Evolutionary conservation across 148 eudicot species (phyloP), one percentile per base, ranked within the genome.

Genomic region (Heliamphora exappendiculata): DNA sequence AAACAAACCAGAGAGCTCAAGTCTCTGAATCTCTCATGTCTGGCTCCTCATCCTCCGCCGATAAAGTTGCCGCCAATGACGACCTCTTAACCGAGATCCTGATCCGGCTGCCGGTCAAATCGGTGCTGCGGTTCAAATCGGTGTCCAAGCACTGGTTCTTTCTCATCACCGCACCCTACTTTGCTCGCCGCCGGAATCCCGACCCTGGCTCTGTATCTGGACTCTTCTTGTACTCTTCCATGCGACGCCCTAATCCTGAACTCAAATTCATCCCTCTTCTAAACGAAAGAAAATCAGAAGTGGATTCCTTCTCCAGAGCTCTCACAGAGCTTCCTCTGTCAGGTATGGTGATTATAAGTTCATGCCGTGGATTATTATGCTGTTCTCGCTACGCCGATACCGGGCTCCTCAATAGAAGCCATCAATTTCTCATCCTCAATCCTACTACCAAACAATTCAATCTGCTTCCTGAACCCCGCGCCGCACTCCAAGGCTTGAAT

Each of bases 41-140:
- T 7, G 28, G 10, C 24, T 20, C 47, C 42, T 28, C 78, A 42
- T 28, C 78, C 49, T 53, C 73, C 3, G 28, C 17, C 22, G 42
- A 49, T 7, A 42, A 28, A 8, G 65, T 76, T 0, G 16, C 34
- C 54, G 66, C 59, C 39, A n/a, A 76, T n/a, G 64, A 76, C 7
- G 79, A 76, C 26, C 66, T 76, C 74, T 67, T 76, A 55, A 76
- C 67, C 19, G 29, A 76, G 26, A 67, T 76, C 71, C 74, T 67
- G 10, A 22, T 55, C 3, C 41, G 74, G 20, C 29, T 76, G 39
- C 79, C 79, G 2, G 26, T 76, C 1, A 55, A 76, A 66, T 53
- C 78, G 16, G 57, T 76, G 4, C 64, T 76, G 31, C 72, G 51
- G 7, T 76, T 37, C 60, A 76, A 76, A 44, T 49, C 78, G 28